phyloP scores from a whole-genome alignment of 768 basidiomycete genomes.

The Grammothele lineata region DNA sequence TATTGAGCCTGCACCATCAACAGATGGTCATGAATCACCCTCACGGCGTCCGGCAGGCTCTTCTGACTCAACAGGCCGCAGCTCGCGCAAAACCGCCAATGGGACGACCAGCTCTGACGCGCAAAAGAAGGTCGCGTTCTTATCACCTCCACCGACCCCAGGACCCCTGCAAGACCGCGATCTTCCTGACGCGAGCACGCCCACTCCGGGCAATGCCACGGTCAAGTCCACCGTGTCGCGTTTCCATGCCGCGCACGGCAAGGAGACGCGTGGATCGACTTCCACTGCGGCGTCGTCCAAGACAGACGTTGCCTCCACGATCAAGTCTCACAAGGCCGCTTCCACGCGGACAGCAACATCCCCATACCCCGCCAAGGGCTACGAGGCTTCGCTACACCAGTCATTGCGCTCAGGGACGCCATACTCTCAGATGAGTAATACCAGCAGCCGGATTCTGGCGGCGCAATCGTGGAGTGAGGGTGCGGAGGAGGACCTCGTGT shows the following conservation, averaged over 20 bases:
- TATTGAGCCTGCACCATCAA: slow-evolving; percentile 9
- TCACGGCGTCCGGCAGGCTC: slow-evolving; percentile 20
- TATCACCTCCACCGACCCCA: slow-evolving; percentile 75
- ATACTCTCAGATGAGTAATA: slow-evolving; percentile 71
- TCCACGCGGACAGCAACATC: slow-evolving; percentile 60
- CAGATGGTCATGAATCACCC: slow-evolving; percentile 10
- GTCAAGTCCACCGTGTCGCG: slow-evolving; percentile 70
- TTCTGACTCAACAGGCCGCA: slow-evolving; percentile 30
- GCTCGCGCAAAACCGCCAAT: slow-evolving; percentile 38
- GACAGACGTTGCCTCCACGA: slow-evolving; percentile 47
- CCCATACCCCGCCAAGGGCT: slow-evolving; percentile 52
- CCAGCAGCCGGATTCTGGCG: slow-evolving; percentile 68
- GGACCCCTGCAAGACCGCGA: slow-evolving; percentile 45
- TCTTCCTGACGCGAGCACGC: slow-evolving; percentile 43
- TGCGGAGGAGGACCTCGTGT: slow-evolving; percentile 90
- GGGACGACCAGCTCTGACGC: slow-evolving; percentile 40
- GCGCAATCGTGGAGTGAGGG: slow-evolving; percentile 90
- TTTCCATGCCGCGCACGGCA: slow-evolving; percentile 70
- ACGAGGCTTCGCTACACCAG: slow-evolving; percentile 46
- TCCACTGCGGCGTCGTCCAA: slow-evolving; percentile 64
- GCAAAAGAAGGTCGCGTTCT: slow-evolving; percentile 85
- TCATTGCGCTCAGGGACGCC: slow-evolving; percentile 80
- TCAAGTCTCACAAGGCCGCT: slow-evolving; percentile 44
- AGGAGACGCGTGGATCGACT: slow-evolving; percentile 64
- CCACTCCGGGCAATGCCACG: slow-evolving; percentile 28